These are phyloP conservation scores for Talaromyces trachyspermus DNA, from an alignment of 495 filamentous ascomycete species.

Conservation along the genomic window DNA sequence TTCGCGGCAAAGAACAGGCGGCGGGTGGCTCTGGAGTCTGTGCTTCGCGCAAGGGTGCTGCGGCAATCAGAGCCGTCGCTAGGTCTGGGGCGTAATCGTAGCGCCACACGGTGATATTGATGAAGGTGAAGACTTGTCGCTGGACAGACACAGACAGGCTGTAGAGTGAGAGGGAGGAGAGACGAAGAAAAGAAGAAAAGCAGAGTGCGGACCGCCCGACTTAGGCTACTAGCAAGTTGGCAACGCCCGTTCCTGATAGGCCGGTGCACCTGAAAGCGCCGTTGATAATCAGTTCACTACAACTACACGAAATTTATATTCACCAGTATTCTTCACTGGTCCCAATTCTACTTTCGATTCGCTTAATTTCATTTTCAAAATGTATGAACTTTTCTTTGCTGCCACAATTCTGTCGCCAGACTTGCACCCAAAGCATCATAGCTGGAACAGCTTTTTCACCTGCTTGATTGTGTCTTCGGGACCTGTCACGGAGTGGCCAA, in stretches of 20 bases:
- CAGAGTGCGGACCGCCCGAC: background rate
- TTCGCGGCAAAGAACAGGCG: background rate
- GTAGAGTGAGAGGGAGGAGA: conserved; percentile 16
- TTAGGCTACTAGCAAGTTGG: no score
- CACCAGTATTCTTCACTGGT: no score
- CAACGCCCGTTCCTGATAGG: no score
- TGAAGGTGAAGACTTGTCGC: conserved; percentile 2
- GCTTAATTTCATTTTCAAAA: background rate
- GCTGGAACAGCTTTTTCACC: conserved; percentile 70
- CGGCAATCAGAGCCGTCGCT: no score
- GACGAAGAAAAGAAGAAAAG: conserved; percentile 10
- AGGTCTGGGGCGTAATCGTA: background rate
- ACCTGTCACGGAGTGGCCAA: conserved; percentile 72
- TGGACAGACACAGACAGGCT: conserved; percentile 13
- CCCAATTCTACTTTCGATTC: no score
- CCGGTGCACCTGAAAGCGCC: no score
- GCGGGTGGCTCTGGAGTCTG: background rate
- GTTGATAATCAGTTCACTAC: no score
- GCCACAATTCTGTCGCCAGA: no score
- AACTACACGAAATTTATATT: no score
- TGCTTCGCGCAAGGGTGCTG: no score
- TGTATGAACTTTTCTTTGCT: no score
- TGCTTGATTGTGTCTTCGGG: conserved; percentile 74
- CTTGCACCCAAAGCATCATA: no score
- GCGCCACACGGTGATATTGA: background rate